Percentiles rank a stretch among this genome's conserved stretches.
phyloP scores from a whole-genome alignment of 2,329 filamentous ascomycete genomes.

The Colletotrichum gloeosporioides region DNA sequence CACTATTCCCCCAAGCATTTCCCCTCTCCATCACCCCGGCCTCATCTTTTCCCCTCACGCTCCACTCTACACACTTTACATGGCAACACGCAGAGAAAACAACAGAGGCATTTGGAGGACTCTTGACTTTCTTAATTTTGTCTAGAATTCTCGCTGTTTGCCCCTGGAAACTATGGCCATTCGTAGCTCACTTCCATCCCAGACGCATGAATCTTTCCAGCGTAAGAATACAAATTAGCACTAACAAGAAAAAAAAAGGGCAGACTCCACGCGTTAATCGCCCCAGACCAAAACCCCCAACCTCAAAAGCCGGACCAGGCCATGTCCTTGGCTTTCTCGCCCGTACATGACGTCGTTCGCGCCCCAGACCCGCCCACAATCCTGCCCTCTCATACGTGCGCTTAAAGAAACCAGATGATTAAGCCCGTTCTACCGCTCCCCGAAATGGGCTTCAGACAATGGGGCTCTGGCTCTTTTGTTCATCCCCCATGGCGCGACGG shows the following conservation, averaged over 20 bases:
- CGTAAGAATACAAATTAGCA: neutral
- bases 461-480: neutral
- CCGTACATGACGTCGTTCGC: constrained; percentile 12
- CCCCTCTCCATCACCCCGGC: neutral
- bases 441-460: neutral
- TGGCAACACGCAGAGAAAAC: neutral
- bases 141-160: neutral
- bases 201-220: neutral
- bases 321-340: neutral
- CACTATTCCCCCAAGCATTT: neutral
- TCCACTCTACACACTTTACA: neutral
- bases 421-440: neutral
- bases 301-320: neutral
- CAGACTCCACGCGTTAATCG: neutral
- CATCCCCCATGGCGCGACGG: neutral
- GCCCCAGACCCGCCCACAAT: neutral
- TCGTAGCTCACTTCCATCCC: neutral
- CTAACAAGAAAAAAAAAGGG: neutral
- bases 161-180: neutral
- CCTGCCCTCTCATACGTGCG: constrained; percentile 14
- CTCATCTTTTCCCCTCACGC: neutral
- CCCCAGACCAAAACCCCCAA: neutral
- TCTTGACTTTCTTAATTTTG: neutral
- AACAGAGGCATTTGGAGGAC: neutral
- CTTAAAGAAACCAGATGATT: constrained; percentile 2